These are phyloP conservation scores for Lipomyces orientalis DNA, from an alignment of 805 yeast genomes.

Conservation along the genomic window DNA sequence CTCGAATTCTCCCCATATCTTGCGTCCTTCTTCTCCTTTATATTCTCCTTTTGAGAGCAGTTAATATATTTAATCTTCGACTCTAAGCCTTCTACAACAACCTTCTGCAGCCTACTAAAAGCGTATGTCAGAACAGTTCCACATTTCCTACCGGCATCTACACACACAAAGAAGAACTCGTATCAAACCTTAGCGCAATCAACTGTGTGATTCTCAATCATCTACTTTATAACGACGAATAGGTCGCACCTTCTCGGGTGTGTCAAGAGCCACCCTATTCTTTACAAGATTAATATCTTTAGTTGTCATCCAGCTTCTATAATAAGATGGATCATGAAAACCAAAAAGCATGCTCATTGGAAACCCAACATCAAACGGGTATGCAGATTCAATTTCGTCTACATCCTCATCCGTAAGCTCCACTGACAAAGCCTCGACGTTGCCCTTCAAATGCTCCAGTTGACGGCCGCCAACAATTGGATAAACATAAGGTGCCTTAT, in stretches of 20 bases:
- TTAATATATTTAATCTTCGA: too few species aligned
- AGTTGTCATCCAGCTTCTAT: not conserved
- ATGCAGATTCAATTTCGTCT: slow-evolving; percentile 1
- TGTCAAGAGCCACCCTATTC: not conserved
- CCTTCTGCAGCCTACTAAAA: too few species aligned
- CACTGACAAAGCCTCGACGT: slow-evolving; percentile 5
- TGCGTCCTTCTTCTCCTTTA: too few species aligned
- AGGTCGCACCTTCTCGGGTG: not conserved
- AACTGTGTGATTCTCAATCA: too few species aligned
- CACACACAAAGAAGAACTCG: too few species aligned
- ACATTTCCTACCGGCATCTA: too few species aligned
- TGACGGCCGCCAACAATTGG: slow-evolving; percentile 6
- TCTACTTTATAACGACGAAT: not conserved
- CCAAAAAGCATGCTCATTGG: slow-evolving; percentile 7
- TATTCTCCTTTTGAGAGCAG: too few species aligned
- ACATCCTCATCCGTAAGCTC: slow-evolving; percentile 9
- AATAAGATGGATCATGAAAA: not conserved
- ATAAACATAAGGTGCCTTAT: slow-evolving; percentile 8
- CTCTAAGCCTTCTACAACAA: too few species aligned
- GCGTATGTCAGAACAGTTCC: too few species aligned
- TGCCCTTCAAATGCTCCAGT: not conserved
- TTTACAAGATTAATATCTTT: slow-evolving; percentile 3
- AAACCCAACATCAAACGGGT: slow-evolving; percentile 3
- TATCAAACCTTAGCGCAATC: too few species aligned
- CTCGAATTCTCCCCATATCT: too few species aligned